Evolutionary conservation across 768 basidiomycete genomes (phyloP).

Genomic region (Crassisporium funariophilum): DNA sequence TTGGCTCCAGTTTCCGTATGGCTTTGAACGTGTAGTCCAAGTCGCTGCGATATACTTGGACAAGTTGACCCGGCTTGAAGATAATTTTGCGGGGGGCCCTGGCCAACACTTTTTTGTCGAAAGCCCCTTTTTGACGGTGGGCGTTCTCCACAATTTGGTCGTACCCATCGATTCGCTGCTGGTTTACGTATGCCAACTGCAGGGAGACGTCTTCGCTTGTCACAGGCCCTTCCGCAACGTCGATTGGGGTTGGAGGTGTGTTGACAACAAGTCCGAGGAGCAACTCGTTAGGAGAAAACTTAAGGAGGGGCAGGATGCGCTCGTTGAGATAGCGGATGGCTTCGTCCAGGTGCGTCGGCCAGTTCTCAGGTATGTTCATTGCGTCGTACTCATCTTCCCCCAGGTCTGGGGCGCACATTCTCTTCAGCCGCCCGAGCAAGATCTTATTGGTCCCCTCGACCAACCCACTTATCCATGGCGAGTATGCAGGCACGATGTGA

Average conservation of each 20-base stretch:
- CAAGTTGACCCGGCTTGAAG: conserved; percentile 10
- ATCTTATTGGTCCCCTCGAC: conserved; percentile 30
- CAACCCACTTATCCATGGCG: conserved; percentile 43
- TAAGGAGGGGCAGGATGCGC: conserved; percentile 24
- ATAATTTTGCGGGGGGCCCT: conserved; percentile 1
- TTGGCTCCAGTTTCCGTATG: conserved; percentile 28
- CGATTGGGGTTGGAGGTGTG: conserved; percentile 17
- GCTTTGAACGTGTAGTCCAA: conserved; percentile 28
- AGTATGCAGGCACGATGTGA: conserved; percentile 31
- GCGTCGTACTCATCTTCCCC: conserved; percentile 22
- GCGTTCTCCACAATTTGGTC: too few relatives aligned
- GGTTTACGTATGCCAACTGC: too few relatives aligned
- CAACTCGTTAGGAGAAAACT: conserved; percentile 32
- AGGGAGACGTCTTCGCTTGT: too few relatives aligned
- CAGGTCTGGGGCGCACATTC: conserved; percentile 37
- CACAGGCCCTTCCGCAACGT: too few relatives aligned
- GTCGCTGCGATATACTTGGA: conserved; percentile 31
- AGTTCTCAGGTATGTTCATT: conserved; percentile 25
- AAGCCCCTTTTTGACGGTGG: conserved; percentile 2
- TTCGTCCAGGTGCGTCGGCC: conserved; percentile 33
- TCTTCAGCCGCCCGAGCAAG: conserved; percentile 25
- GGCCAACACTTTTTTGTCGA: conserved; percentile 2
- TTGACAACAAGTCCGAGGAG: conserved; percentile 32
- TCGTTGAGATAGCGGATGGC: conserved; percentile 26
- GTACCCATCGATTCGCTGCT: too few relatives aligned